Evolutionary conservation across 148 eudicot genomes (phyloP).

Genomic region (Amaranthus cruentus): DNA sequence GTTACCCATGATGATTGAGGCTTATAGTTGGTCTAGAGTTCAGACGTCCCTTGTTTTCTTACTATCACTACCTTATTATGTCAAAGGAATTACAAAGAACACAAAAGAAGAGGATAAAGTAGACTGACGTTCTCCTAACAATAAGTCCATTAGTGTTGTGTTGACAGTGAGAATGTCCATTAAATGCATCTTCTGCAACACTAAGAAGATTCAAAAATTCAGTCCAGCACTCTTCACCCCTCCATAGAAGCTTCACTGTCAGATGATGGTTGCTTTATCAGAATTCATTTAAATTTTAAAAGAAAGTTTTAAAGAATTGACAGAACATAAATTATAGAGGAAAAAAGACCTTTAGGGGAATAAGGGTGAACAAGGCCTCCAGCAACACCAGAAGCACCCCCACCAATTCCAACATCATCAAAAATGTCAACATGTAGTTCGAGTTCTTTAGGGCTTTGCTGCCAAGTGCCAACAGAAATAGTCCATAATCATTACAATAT

Average conservation of each 20-base stretch:
- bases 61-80: no score
- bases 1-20: no score
- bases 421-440: slow-evolving; percentile 56
- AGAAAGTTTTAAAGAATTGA: not conserved
- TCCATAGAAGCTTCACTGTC: slow-evolving; percentile 93
- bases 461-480: slow-evolving; percentile 24
- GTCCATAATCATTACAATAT: not conserved
- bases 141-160: slow-evolving; percentile 29
- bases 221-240: slow-evolving; percentile 72
- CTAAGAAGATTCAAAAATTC: slow-evolving; percentile 78
- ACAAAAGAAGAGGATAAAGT: not conserved
- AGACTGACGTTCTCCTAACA: slow-evolving; percentile 61
- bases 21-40: no score
- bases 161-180: slow-evolving; percentile 18
- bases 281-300: slow-evolving; percentile 2
- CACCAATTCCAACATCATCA: slow-evolving; percentile 91
- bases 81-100: not conserved
- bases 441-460: slow-evolving; percentile 64
- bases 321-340: not conserved
- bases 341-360: slow-evolving; percentile 72
- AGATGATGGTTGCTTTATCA: slow-evolving; percentile 15
- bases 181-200: slow-evolving; percentile 51
- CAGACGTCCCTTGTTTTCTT: no score
- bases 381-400: slow-evolving; percentile 96
- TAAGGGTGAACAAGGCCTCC: slow-evolving; percentile 98